Evolutionary conservation across 2,329 filamentous ascomycete species (phyloP).

Genomic region (Dactylellina leptospora): DNA sequence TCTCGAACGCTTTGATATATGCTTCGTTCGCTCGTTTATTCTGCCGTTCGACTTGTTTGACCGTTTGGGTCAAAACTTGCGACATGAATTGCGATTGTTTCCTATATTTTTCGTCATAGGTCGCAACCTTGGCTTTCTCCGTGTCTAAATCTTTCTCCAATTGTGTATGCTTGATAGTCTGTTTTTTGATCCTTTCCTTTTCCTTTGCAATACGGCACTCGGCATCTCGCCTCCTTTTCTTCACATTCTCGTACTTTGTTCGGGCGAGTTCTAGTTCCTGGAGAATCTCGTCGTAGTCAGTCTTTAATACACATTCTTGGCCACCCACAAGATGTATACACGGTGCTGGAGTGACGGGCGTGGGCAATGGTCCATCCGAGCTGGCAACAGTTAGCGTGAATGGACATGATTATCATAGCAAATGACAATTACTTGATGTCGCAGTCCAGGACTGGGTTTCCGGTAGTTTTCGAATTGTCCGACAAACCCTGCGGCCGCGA

Average conservation of each 20-base stretch:
- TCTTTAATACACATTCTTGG: no score
- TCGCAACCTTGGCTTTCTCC: slow-evolving; percentile 21
- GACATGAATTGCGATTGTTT: not conserved
- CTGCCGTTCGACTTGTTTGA: not conserved
- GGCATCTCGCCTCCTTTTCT: not conserved
- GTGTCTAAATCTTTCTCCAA: slow-evolving; percentile 1
- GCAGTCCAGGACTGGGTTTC: no score
- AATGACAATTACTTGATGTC: no score
- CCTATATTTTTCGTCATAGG: slow-evolving; percentile 23
- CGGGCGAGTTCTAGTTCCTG: slow-evolving; percentile 1
- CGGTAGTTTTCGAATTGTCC: no score
- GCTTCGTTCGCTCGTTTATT: not conserved
- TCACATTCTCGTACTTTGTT: slow-evolving; percentile 4
- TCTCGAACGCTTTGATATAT: slow-evolving; percentile 6
- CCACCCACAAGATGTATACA: not conserved
- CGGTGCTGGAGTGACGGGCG: not conserved
- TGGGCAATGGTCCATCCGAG: not conserved
- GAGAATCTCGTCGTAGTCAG: slow-evolving; percentile 6
- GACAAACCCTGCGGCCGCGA: no score
- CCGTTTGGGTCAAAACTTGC: not conserved
- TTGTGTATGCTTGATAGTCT: not conserved
- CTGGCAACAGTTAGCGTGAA: not conserved
- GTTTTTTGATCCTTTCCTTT: not conserved
- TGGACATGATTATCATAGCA: no score
- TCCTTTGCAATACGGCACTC: not conserved